These are phyloP conservation scores for Aspergillus fumigatus DNA, from an alignment of 2,329 filamentous ascomycete genomes.

Conservation along the genomic window DNA sequence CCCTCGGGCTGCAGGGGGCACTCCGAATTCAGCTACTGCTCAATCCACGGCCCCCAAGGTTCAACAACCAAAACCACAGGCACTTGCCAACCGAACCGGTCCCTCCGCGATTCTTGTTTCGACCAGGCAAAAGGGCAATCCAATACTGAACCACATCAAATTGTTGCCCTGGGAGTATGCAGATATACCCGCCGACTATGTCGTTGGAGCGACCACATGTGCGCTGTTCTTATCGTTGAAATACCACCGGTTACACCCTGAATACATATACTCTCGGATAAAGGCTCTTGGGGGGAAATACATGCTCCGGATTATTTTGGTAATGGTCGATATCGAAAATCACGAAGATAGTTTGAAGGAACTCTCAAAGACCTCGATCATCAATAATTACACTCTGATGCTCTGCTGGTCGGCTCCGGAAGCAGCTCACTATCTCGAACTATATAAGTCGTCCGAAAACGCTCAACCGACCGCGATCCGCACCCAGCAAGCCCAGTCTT, in stretches of 20 bases:
- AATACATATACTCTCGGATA: slow-evolving; percentile 96
- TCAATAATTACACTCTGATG: slow-evolving; percentile 89
- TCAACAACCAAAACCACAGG: slow-evolving; percentile 84
- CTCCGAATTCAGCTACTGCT: slow-evolving; percentile 29
- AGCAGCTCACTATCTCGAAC: slow-evolving; percentile 86
- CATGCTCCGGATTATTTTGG: slow-evolving; percentile 76
- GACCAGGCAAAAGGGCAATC: slow-evolving; percentile 89
- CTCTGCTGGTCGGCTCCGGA: slow-evolving; percentile 93
- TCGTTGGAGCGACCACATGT: slow-evolving; percentile 80
- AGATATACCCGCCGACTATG: slow-evolving; percentile 93
- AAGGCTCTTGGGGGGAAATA: slow-evolving; percentile 79
- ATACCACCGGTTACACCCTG: slow-evolving; percentile 93
- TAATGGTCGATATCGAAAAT: slow-evolving; percentile 92
- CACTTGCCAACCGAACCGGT: slow-evolving; percentile 61
- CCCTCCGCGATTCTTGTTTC: slow-evolving; percentile 85
- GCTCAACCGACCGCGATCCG: slow-evolving; percentile 77
- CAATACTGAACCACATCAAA: slow-evolving; percentile 76
- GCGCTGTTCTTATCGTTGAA: slow-evolving; percentile 91
- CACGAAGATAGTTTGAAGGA: slow-evolving; percentile 88
- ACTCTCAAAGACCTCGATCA: slow-evolving; percentile 82
- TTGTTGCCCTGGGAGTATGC: slow-evolving; percentile 93
- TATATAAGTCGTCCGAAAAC: slow-evolving; percentile 93
- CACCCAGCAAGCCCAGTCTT: slow-evolving; percentile 76
- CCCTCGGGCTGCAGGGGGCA: slow-evolving; percentile 49
- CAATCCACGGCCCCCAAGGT: slow-evolving; percentile 49